Base-by-base conservation (phyloP, 306 rosid genomes). In the Lathyrus aphaca region DNA sequence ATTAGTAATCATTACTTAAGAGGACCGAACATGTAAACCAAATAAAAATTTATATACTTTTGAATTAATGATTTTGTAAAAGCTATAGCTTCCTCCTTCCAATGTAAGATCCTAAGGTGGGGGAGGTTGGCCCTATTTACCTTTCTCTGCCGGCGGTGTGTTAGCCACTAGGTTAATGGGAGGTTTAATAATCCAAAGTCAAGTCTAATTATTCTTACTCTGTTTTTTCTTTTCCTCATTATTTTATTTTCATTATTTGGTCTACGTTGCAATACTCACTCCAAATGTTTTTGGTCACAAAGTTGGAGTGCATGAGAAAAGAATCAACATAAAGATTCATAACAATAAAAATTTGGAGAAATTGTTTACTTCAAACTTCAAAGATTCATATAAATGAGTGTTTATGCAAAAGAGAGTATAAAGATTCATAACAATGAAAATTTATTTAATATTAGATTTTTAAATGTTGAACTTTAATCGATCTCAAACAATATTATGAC, bases 101-200 rank as follows among this genome's bases (percentile, higher is more conserved):
- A 69, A 50, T 54, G 27, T 69, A 58, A 64, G 64, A 66, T 38
- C 37, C 29, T 45, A 66, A 79, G 58, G 80, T 81, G 55, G 77
- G 73, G 68, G 68, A 74, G 82, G 72, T 65, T 76, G 83, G 84
- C 84, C 78, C 65, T 65, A 43, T 74, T 55, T 39, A 71, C 72
- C 73, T 79, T 83, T 73, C 85, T 81, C 62, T 15, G 85, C 77
- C 91, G 85, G 91, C 88, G 78, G 94, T 85, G 94, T 81, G 78
- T 74, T 70, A 68, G 82, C 88, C 91, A 85, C 90, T 87, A 66
- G 65, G 69, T 73, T 55, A 58, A 50, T 56, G 54, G 65, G 58
- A 21, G 27, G 16, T 18, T 53, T 69, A 25, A 75, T 72, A 67
- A 62, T 67, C 37, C 25, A 40, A 60, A 68, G 68, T 44, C 15